Conservation (phyloP, 2,329 filamentous ascomycete genomes). For the Microsporum ferrugineum region DNA sequence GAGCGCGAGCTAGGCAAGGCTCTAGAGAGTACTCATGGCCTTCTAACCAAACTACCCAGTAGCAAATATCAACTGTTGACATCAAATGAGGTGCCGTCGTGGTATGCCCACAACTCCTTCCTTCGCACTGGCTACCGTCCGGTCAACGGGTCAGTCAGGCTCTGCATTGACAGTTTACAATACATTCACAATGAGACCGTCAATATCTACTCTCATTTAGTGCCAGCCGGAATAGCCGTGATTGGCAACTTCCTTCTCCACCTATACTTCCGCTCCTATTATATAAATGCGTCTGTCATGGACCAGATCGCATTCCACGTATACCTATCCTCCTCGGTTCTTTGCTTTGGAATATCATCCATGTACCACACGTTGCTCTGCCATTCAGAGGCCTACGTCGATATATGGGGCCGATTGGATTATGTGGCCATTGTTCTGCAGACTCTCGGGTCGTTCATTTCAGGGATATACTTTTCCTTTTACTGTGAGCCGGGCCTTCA, state of each 20-base stretch:
- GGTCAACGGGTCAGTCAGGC: conserved; percentile 13
- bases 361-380: conserved; percentile 26
- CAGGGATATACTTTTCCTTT: conserved; percentile 27
- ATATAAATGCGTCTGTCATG: no score
- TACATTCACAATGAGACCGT: conserved; percentile 35
- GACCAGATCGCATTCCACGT: conserved; percentile 15
- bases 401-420: conserved; percentile 22
- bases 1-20: not conserved
- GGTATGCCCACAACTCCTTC: no score
- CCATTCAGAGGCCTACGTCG: conserved; percentile 21
- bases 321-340: conserved; percentile 19
- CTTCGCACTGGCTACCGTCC: no score
- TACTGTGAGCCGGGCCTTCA: conserved; percentile 23
- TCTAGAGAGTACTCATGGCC: no score
- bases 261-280: not conserved
- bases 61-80: not conserved
- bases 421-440: conserved; percentile 25
- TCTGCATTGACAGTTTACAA: conserved; percentile 31
- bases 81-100: conserved; percentile 27
- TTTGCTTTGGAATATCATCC: conserved; percentile 26
- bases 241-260: not conserved
- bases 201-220: conserved; percentile 32
- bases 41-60: no score
- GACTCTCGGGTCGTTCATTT: conserved; percentile 26
- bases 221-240: conserved; percentile 28